Base-by-base conservation (phyloP, 2,329 filamentous ascomycete species). In the Tolypocladium album region DNA sequence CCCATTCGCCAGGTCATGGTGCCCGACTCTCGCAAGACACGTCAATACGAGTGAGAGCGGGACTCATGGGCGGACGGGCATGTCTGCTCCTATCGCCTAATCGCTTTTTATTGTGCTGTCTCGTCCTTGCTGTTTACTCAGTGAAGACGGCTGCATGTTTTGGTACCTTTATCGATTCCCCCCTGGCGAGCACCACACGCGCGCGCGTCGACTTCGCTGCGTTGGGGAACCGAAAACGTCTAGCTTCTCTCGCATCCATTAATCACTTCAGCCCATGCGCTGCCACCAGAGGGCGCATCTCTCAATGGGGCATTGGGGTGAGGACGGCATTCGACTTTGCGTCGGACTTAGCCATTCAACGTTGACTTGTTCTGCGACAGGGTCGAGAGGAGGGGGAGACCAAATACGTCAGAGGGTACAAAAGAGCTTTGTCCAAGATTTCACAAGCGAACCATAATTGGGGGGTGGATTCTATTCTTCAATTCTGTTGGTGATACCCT, bases 401-500 rank as follows among this genome's bases (percentile, higher is more conserved):
- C 27, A 31, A 34, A n/a, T 17, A 50, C 17, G 31, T 22, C 50
- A 36, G 15, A 34, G 17, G 47, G 20, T 52, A 17, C 3, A 53
- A 36, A 50, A 15, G 22, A 24, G 3, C 43, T 55, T 55, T 68
- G 58, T 62, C 8, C 34, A 8, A 58, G 58, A 66, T 65, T 64
- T 66, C 61, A 55, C 59, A 58, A 24, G 27, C 40, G 38, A 58
- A 60, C 56, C 39, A 45, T 59, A 45, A 52, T 57, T 43, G 63
- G 65, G 38, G 36, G 59, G 64, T 66, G 62, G 12, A 22, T 64
- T 60, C 61, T 61, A 68, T 65, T 58, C 58, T 71, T 71, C 67
- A 60, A 63, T 71, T 71, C 66, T 67, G 64, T 59, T 67, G 68
- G 68, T 67, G 71, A 73, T 73, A 73, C 71, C 71, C 71, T 66